phyloP scores from a whole-genome alignment of 352 stramenopile genomes.

The Phytophthora ramorum region DNA sequence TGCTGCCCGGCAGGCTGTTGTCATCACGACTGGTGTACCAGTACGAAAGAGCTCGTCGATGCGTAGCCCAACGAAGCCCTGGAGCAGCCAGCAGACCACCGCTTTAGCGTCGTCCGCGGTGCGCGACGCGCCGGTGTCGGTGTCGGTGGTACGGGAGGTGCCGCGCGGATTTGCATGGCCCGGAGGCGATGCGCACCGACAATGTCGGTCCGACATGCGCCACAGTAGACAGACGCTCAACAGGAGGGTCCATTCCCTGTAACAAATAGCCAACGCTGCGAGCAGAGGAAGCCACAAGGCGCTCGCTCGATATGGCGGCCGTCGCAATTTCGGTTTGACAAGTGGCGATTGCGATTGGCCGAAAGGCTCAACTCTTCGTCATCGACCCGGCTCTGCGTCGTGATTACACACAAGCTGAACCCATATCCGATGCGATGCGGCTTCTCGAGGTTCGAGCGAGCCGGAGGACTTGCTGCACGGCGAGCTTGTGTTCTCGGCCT shows the following conservation, averaged over 20 bases:
- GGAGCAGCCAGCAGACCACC: too few species aligned
- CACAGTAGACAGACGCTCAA: not conserved
- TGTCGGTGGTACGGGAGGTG: slow-evolving; percentile 14
- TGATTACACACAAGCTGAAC: slow-evolving; percentile 21
- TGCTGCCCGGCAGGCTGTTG: too few species aligned
- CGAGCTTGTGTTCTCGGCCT: not conserved
- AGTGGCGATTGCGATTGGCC: not conserved
- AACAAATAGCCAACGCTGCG: not conserved
- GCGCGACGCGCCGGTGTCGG: slow-evolving; percentile 17
- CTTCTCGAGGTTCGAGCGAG: too few species aligned
- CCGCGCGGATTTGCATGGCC: slow-evolving; percentile 26
- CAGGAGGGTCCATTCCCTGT: not conserved
- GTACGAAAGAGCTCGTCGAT: not conserved
- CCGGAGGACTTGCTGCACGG: too few species aligned
- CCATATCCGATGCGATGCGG: slow-evolving; percentile 10
- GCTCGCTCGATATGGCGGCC: too few species aligned
- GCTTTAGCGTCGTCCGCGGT: not conserved
- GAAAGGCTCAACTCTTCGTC: not conserved
- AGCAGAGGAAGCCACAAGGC: not conserved
- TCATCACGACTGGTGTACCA: too few species aligned
- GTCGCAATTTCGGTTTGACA: slow-evolving; percentile 1
- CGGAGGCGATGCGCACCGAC: slow-evolving; percentile 3
- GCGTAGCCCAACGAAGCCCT: too few species aligned
- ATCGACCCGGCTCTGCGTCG: slow-evolving; percentile 13
- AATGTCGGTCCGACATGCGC: not conserved